A percentile compares a stretch with the other conserved stretches of the same genome.
Evolutionary conservation across 140 eudicot species (phyloP).

Genomic region (Anethum foeniculum): DNA sequence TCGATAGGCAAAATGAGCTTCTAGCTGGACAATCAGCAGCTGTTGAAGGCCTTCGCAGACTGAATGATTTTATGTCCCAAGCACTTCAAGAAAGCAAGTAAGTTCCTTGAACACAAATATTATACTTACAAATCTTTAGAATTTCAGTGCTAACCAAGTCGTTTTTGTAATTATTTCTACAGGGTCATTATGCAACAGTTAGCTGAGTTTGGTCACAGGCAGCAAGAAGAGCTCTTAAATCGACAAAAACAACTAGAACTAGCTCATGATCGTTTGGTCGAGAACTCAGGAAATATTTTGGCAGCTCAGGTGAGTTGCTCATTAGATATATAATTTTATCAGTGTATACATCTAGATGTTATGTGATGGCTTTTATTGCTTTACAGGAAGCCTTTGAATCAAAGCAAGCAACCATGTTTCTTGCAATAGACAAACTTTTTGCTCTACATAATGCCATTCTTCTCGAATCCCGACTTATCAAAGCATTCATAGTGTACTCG

Average conservation of each 20-base stretch:
- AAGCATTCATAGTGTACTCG: slow-evolving; percentile 50
- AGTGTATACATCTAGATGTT: not conserved
- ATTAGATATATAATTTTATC: not conserved
- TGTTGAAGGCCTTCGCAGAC: slow-evolving; percentile 40
- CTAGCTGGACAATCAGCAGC: slow-evolving; percentile 48
- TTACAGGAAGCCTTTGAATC: slow-evolving; percentile 74
- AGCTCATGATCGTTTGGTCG: slow-evolving; percentile 49
- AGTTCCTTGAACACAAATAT: not conserved
- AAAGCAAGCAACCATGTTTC: slow-evolving; percentile 73
- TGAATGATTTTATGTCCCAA: slow-evolving; percentile 59
- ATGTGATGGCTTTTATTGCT: not conserved
- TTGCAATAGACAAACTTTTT: slow-evolving; percentile 63
- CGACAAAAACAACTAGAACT: slow-evolving; percentile 56
- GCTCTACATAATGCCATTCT: slow-evolving; percentile 55
- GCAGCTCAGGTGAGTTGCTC: slow-evolving; percentile 51
- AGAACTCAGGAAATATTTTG: slow-evolving; percentile 60
- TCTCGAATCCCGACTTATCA: slow-evolving; percentile 61
- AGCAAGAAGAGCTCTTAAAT: slow-evolving; percentile 57
- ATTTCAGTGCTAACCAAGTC: not conserved
- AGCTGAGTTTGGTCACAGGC: slow-evolving; percentile 52
- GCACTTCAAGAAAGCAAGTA: slow-evolving; percentile 92
- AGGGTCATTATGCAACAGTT: slow-evolving; percentile 53
- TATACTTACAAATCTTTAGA: not conserved
- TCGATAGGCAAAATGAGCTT: slow-evolving; percentile 66
- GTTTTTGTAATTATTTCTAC: not conserved